Base-by-base conservation (phyloP, 2,329 filamentous ascomycete species). In the Paracorniculantispora psalliotae region DNA sequence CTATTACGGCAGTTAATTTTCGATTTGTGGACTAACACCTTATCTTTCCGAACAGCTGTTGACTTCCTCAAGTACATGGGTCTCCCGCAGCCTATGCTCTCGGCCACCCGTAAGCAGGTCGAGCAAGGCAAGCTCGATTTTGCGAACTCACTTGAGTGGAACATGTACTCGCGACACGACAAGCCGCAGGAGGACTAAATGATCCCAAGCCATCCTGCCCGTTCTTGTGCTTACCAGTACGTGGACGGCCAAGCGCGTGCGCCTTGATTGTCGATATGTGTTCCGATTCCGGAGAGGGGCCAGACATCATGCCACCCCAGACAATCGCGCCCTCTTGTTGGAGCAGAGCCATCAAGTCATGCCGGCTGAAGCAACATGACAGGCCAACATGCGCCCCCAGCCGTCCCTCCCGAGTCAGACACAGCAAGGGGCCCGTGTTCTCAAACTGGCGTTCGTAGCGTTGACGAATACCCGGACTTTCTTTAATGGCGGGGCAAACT, bases 21-120 rank as follows among this genome's bases (percentile, higher is more conserved):
- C 13, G 33, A 30, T 25, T n/a, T 33, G 25, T 41, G 6, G n/a
- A 52, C 59, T 63, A 49, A 59, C 54, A 52, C 46, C 46, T 35
- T 51, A 46, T 43, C 37, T 44, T 50, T 59, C n/a, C 33, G n/a
- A 9, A 28, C 56, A 85, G 82, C 82, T 57, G 79, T 86, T 51
- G 67, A 74, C 25, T 87, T 84, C 72, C 75, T 88, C 53, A 81
- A 85, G 67, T 85, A 82, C 5, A 88, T 87, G 85, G 85, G 84
- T 52, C 73, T 88, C n/a, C 83, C 84, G 0, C 77, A 81, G 66
- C 81, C 82, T 25, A 81, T 86, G 75, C 74, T 85, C 47, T 73
- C 75, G 1, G 79, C 77, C 3, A 87, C 83, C 2, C 74, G 84
- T 55, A 79, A 81, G 62, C 80, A 87, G 66, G 82, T 87, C 48